Percentiles rank a stretch among this genome's conserved stretches.
Evolutionary conservation across 2,329 filamentous ascomycete genomes (phyloP).

Genomic region (Fusarium avenaceum): DNA sequence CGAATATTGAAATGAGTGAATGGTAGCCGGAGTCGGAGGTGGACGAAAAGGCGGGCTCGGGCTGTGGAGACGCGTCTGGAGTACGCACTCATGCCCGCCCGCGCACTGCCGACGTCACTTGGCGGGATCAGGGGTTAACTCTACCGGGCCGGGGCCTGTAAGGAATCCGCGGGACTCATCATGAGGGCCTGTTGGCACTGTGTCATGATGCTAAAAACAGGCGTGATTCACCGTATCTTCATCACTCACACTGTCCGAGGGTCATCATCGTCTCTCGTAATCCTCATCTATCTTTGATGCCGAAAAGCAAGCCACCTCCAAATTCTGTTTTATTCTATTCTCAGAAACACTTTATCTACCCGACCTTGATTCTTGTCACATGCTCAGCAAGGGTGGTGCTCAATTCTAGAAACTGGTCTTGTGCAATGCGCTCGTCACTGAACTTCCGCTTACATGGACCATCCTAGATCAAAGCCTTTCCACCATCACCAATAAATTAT

Average conservation of each 20-base stretch:
- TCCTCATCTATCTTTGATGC: conserved; percentile 4
- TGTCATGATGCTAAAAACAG: rapidly evolving
- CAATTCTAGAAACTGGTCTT: conserved; percentile 7
- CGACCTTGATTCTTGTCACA: conserved; percentile 31
- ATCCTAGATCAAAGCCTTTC: conserved; percentile 18
- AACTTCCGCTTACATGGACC: conserved; percentile 27
- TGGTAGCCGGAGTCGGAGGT: conserved; percentile 12
- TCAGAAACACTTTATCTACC: conserved; percentile 12
- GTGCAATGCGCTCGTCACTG: conserved; percentile 23
- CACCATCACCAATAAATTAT: conserved; percentile 3
- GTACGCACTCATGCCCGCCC: conserved; percentile 12
- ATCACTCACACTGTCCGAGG: conserved; percentile 15
- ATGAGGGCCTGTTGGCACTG: conserved; percentile 4
- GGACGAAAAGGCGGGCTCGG: conserved; percentile 11
- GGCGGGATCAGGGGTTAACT: conserved; percentile 33
- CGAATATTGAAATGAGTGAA: background rate
- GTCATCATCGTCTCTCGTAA: conserved; percentile 27
- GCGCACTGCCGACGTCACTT: conserved; percentile 45
- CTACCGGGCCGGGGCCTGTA: conserved; percentile 11
- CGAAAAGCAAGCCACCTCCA: conserved; percentile 27
- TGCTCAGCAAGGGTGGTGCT: conserved; percentile 12
- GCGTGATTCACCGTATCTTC: conserved; percentile 9
- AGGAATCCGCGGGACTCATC: background rate
- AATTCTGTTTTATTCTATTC: conserved; percentile 39
- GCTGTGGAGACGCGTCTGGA: conserved; percentile 42